phyloP scores from a whole-genome alignment of 495 filamentous ascomycete genomes.

The Penicillium cataractarum region DNA sequence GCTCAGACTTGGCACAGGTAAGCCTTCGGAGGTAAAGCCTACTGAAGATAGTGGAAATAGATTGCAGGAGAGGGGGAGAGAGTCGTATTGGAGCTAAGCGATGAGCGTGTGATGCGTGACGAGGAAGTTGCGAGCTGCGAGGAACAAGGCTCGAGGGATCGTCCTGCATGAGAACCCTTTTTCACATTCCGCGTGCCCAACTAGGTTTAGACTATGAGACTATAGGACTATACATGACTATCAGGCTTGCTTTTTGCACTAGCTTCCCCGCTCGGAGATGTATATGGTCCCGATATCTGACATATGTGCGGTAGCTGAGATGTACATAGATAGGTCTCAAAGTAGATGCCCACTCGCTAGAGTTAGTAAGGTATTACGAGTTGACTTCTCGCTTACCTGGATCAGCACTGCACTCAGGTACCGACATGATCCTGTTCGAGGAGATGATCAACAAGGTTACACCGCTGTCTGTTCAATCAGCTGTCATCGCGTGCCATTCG shows the following conservation, averaged over 20 bases:
- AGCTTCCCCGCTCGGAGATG: constrained; percentile 22
- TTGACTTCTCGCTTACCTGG: neutral
- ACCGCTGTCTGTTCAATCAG: neutral
- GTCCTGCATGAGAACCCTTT: constrained; percentile 13
- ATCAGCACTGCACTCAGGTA: constrained; percentile 5
- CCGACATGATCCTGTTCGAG: constrained; percentile 2
- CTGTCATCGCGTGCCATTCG: constrained; percentile 1
- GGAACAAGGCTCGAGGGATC: constrained; percentile 16
- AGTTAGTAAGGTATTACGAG: neutral
- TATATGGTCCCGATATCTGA: constrained; percentile 10
- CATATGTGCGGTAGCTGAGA: neutral
- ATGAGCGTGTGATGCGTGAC: constrained; percentile 15
- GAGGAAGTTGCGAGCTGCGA: constrained; percentile 9
- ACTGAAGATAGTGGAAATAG: constrained; percentile 5
- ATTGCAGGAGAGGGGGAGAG: neutral
- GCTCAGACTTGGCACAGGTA: constrained; percentile 13
- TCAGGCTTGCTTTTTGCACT: neutral
- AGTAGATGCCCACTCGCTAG: neutral
- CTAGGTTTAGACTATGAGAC: constrained; percentile 16
- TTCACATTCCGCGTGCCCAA: constrained; percentile 18
- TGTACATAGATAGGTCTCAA: neutral
- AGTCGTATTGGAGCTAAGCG: constrained; percentile 15
- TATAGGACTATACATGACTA: neutral
- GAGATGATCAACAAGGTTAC: constrained; percentile 5
- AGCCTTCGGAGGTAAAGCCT: constrained; percentile 9